Evolutionary conservation across 2,329 filamentous ascomycete species (phyloP), one percentile per base, ranked within the genome.

Genomic region (Ilyonectria robusta): DNA sequence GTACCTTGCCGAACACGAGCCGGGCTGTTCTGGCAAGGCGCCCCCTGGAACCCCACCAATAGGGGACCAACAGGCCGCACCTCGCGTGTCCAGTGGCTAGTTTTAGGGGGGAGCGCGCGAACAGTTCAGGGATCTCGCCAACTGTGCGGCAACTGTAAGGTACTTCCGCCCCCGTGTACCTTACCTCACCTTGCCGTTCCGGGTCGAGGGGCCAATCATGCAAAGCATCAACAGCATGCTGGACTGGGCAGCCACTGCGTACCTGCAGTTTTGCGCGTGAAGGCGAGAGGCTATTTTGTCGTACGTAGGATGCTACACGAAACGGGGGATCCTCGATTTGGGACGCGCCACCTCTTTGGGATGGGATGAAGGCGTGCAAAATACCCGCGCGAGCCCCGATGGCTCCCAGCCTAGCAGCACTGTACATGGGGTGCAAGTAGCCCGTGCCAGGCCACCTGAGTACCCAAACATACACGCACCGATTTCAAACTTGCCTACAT

Each of bases 111-210:
- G 35, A 69, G 65, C 59, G 64, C 57, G 57, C 58, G 59, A 73
- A 62, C 64, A 66, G 65, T 56, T 58, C 64, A 73, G 65, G 72
- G 71, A 66, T 71, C 66, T 54, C 48, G 44, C 40, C 68, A 62
- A 68, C 68, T 68, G 66, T 62, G 59, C 67, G 64, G 61, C 65
- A 67, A 48, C 69, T 72, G 63, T 65, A 70, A 72, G 71, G 67
- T 66, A 68, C 62, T 53, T 58, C 59, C 40, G 55, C 31, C 55
- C 40, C n/a, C 19, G 48, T 53, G 55, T 51, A 51, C 62, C 62
- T 64, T 58, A 31, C 37, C 51, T 42, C 40, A 15, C 53, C 51
- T 31, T 56, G n/a, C 60, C 40, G 55, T 50, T 48, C 44, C 33
- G 26, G 31, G 21, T 51, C 33, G 23, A 13, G 47, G 57, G 60